phyloP scores from a whole-genome alignment of 192 early-diverging fungal species.

The Linderina pennispora region DNA sequence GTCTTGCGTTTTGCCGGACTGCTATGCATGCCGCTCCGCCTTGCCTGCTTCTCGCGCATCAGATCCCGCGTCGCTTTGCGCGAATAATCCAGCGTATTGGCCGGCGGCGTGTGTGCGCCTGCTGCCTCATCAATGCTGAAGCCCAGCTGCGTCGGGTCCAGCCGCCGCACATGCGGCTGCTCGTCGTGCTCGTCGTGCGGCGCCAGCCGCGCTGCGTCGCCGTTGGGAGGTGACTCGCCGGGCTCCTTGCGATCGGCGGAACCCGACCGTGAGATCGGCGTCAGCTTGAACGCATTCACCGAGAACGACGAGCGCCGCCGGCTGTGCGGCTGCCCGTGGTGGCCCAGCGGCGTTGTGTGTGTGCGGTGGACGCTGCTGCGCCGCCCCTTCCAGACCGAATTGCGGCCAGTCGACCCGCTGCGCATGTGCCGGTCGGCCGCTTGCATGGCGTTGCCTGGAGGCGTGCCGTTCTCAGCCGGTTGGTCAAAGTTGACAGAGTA shows the following conservation, averaged over 20 bases:
- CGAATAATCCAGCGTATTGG: conserved; percentile 41
- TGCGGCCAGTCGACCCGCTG: conserved; percentile 33
- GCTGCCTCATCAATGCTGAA: conserved; percentile 38
- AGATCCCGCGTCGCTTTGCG: conserved; percentile 38
- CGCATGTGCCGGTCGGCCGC: conserved; percentile 19
- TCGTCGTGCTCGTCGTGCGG: conserved; percentile 14
- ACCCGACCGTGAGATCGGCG: conserved; percentile 36
- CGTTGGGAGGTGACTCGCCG: neutral
- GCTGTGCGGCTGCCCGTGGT: conserved; percentile 42
- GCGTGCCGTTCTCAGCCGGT: no score
- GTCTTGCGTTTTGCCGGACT: no score
- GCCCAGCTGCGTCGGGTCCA: conserved; percentile 38
- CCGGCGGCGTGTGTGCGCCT: conserved; percentile 36
- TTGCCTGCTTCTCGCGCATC: conserved; percentile 40
- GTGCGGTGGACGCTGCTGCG: conserved; percentile 44
- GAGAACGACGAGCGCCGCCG: conserved; percentile 44
- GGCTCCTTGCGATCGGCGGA: conserved; percentile 5
- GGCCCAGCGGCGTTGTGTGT: conserved; percentile 42
- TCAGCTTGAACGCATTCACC: conserved; percentile 30
- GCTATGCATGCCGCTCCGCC: conserved; percentile 24
- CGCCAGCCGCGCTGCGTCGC: conserved; percentile 4
- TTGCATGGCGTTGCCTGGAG: no score
- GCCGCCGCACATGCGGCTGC: conserved; percentile 2
- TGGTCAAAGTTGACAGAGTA: conserved; percentile 61
- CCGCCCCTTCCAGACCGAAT: conserved; percentile 41